Evolutionary conservation across 768 basidiomycete species (phyloP).

Genomic region (Trametes meyenii): DNA sequence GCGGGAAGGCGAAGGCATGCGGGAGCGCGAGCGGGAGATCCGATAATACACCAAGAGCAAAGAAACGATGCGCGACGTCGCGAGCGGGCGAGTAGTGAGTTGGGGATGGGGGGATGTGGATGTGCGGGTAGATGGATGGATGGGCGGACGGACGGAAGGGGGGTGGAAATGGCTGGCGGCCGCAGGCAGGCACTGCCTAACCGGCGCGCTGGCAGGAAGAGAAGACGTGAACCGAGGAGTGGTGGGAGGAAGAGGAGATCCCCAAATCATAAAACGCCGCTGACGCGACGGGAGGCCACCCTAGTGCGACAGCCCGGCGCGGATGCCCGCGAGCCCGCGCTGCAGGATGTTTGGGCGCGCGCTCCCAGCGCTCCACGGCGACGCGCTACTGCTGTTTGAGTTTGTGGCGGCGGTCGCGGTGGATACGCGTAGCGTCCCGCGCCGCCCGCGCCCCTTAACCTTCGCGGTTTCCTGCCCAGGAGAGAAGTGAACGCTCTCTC

Average conservation of each 20-base stretch:
- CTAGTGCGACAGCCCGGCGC: constrained; percentile 12
- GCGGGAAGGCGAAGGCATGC: not conserved
- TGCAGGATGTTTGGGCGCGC: constrained; percentile 5
- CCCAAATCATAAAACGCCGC: not conserved
- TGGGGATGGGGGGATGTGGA: not conserved
- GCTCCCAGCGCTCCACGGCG: constrained; percentile 4
- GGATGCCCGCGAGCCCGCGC: constrained; percentile 11
- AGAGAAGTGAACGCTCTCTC: constrained; percentile 17
- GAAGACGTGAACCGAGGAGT: not conserved
- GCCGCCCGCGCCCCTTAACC: not conserved
- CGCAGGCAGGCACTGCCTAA: not conserved
- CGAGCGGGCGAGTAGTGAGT: not conserved
- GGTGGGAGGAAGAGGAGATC: not conserved
- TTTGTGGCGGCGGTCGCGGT: not conserved
- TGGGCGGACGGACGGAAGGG: not conserved
- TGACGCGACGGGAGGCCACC: not conserved
- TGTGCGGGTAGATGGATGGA: not conserved
- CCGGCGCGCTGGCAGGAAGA: not conserved
- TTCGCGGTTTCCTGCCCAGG: not conserved
- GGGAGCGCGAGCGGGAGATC: not conserved
- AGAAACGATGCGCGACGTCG: not conserved
- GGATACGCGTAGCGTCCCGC: constrained; percentile 16
- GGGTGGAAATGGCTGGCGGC: not conserved
- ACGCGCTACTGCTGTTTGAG: not conserved
- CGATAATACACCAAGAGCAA: not conserved